Base-by-base conservation (phyloP, 768 basidiomycete species). In the Termitomyces heimii region DNA sequence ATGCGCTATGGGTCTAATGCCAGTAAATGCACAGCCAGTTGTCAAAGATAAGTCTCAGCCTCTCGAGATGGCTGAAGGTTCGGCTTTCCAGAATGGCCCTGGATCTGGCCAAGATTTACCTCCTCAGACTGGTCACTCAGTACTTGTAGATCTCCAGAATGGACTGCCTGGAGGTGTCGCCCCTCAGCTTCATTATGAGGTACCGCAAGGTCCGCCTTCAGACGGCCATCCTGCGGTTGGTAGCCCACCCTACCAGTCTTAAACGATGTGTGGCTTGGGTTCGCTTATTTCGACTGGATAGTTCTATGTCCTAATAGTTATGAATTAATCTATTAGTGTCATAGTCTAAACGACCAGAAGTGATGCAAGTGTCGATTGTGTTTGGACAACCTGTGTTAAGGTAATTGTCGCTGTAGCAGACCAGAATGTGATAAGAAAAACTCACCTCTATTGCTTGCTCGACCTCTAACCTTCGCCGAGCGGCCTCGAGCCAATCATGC, bases 401-500 rank as follows among this genome's bases (percentile, higher is more conserved):
- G 57, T 34, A 35, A 50, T 24, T 20, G 20, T 32, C 54, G 9
- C 50, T 22, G 49, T 32, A 53, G 53, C 26, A 44, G 39, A 0
- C 42, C n/a, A 48, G 46, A 50, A 18, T 37, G 42, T 43, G n/a
- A n/a, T n/a, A n/a, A n/a, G n/a, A 44, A 42, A 46, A 20, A 61
- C 73, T 63, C 63, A 92, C 92, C 77, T 95, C 89, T 62, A 99
- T 70, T 42, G 94, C 92, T 71, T 98, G 96, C 69, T 91, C 79
- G 32, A 97, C 94, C 73, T 97, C 93, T 59, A 99, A 70, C 68
- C 94, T 80, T 67, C 82, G 78, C 62, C 96, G 78, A 10, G 94
- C 94, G 64, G 92, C 94, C 63, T 86, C 84, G 40, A 99, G 74
- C 97, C 96, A 99, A 72, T 98, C 96, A 35, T 78, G 73, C 53